Evolutionary conservation across 1,284 basidiomycete species (phyloP).

Genomic region (Cutaneotrichosporon cyanovorans): DNA sequence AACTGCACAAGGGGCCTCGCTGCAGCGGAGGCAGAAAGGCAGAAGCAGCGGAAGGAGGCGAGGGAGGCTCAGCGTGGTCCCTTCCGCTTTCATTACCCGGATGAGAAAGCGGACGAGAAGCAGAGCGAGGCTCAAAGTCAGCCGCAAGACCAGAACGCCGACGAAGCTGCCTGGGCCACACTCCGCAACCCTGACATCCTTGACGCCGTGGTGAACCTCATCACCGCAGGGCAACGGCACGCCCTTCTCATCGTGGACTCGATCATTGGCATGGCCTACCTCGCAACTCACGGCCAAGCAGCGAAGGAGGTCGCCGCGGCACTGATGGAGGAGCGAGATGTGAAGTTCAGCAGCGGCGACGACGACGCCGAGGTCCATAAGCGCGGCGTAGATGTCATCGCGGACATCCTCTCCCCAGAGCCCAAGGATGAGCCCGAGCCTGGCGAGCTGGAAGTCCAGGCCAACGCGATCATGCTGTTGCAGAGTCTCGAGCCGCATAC

Average conservation of each 20-base stretch:
- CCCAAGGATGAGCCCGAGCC: not conserved
- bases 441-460: constrained; percentile 7
- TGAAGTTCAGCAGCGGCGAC: not conserved
- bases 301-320: not conserved
- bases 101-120: too few relatives aligned
- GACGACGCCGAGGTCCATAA: not conserved
- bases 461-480: constrained; percentile 9
- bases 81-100: too few relatives aligned
- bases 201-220: constrained; percentile 60
- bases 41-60: too few relatives aligned
- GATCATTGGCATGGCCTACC: constrained; percentile 69
- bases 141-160: too few relatives aligned
- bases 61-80: too few relatives aligned
- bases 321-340: not conserved
- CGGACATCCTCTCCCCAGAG: constrained; percentile 8
- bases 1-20: constrained; percentile 48
- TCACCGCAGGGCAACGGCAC: constrained; percentile 69
- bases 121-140: too few relatives aligned
- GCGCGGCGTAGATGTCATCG: constrained; percentile 4
- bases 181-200: constrained; percentile 43
- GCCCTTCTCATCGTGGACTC: constrained; percentile 84
- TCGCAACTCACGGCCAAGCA: constrained; percentile 48
- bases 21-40: constrained; percentile 39
- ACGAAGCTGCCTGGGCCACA: not conserved
- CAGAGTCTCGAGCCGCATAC: not conserved